These are phyloP conservation scores for Rhodamnia argentea DNA, from an alignment of 345 rosid genomes.

Conservation along the genomic window DNA sequence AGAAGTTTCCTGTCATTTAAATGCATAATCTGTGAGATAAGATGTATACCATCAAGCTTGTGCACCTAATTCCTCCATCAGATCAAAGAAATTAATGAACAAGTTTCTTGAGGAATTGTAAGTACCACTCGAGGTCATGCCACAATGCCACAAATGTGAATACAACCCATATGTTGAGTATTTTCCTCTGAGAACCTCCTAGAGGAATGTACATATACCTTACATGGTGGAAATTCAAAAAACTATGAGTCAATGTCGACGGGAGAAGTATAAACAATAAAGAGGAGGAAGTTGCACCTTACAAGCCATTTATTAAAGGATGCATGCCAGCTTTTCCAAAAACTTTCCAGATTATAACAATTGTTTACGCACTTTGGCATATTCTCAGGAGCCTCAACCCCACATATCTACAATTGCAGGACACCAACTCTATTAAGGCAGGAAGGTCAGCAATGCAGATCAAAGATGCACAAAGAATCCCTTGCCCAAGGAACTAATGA, in stretches of 20 bases:
- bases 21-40: conserved; percentile 11
- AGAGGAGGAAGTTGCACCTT: conserved; percentile 37
- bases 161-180: conserved; percentile 78
- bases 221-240: background rate
- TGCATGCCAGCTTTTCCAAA: conserved; percentile 99
- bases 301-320: conserved; percentile 98
- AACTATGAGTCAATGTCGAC: background rate
- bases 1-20: conserved; percentile 75
- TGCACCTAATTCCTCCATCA: background rate
- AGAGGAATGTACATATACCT: conserved; percentile 97
- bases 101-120: background rate
- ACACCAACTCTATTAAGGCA: background rate
- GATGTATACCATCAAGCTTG: background rate
- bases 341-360: conserved; percentile 76
- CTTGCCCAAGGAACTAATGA: background rate
- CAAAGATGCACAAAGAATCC: background rate
- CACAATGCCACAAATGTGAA: conserved; percentile 95
- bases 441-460: background rate
- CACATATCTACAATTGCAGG: conserved; percentile 41
- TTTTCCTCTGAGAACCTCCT: conserved; percentile 81
- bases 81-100: background rate
- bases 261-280: background rate
- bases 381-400: conserved; percentile 83
- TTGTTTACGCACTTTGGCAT: conserved; percentile 93
- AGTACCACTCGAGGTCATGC: conserved; percentile 97